Conservation (phyloP, 2,329 filamentous ascomycete species). For the Cordyceps tenuipes region DNA sequence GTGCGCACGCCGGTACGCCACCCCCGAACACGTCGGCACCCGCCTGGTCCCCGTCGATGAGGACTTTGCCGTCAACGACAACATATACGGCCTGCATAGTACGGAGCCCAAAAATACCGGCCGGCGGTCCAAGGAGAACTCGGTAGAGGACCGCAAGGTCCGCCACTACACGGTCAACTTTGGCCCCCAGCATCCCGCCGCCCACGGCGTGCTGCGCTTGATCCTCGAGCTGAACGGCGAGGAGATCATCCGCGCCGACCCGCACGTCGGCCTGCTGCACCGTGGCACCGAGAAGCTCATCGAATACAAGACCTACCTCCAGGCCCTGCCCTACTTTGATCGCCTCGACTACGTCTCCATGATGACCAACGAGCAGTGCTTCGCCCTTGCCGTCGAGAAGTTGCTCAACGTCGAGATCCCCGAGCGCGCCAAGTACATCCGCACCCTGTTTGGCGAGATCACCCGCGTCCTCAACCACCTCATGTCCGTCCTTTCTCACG, state of each 20-base stretch:
- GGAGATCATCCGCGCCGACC: constrained; percentile 92
- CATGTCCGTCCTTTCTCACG: constrained; percentile 95
- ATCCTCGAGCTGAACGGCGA: constrained; percentile 98
- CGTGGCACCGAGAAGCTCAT: constrained; percentile 98
- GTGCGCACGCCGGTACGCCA: constrained; percentile 53
- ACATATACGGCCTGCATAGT: constrained; percentile 40
- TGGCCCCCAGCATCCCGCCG: constrained; percentile 94
- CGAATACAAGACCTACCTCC: constrained; percentile 98
- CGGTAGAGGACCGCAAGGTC: constrained; percentile 66
- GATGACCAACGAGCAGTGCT: constrained; percentile 99
- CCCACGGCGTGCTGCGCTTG: constrained; percentile 93
- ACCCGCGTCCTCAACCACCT: constrained; percentile 93
- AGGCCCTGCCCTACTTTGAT: constrained; percentile 97
- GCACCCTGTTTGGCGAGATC: constrained; percentile 91
- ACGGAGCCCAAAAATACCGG: constrained; percentile 30
- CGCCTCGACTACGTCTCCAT: constrained; percentile 98
- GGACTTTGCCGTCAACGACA: constrained; percentile 48
- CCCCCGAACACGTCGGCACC: constrained; percentile 42
- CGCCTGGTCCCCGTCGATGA: constrained; percentile 58
- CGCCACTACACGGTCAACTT: constrained; percentile 99
- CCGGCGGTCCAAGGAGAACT: constrained; percentile 40
- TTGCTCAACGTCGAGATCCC: constrained; percentile 94
- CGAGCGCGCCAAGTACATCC: constrained; percentile 91
- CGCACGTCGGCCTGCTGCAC: constrained; percentile 92
- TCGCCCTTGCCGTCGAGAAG: constrained; percentile 92